Evolutionary conservation across 2,329 filamentous ascomycete species (phyloP).

Genomic region (Thelonectria blattea): DNA sequence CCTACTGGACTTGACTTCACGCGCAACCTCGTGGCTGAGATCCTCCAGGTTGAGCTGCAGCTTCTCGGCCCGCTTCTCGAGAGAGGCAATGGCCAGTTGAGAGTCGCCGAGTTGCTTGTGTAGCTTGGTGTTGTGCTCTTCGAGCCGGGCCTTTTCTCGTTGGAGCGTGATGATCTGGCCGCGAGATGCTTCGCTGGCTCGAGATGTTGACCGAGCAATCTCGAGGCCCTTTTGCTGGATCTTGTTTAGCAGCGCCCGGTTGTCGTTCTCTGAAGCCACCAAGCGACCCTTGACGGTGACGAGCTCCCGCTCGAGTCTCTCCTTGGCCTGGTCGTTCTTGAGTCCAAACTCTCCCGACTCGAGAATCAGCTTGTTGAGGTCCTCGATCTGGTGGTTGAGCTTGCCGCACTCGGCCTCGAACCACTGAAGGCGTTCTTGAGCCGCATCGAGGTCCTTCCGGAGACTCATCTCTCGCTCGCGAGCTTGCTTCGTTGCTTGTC

Average conservation of each 20-base stretch:
- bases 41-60: constrained; percentile 87
- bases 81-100: constrained; percentile 78
- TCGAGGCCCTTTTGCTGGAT: constrained; percentile 97
- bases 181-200: constrained; percentile 82
- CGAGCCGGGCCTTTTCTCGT: constrained; percentile 80
- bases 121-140: constrained; percentile 82
- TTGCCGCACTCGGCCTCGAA: constrained; percentile 80
- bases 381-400: constrained; percentile 80
- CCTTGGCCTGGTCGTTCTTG: constrained; percentile 92
- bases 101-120: constrained; percentile 85
- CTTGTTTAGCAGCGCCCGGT: constrained; percentile 93
- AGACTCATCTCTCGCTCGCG: constrained; percentile 81
- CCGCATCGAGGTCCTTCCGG: constrained; percentile 79
- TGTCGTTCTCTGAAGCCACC: constrained; percentile 93
- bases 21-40: constrained; percentile 86
- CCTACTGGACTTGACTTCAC: constrained; percentile 87
- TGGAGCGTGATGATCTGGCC: constrained; percentile 78
- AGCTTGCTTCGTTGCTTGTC: constrained; percentile 76
- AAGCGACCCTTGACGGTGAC: constrained; percentile 89
- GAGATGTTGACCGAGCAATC: constrained; percentile 87
- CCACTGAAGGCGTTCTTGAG: constrained; percentile 76
- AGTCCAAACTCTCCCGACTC: constrained; percentile 89
- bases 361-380: constrained; percentile 83
- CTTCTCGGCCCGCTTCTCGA: constrained; percentile 96
- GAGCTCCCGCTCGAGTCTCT: constrained; percentile 88